These are phyloP conservation scores for Penicillium sp. DNA, from an alignment of 2,329 filamentous ascomycete genomes.

Conservation along the genomic window DNA sequence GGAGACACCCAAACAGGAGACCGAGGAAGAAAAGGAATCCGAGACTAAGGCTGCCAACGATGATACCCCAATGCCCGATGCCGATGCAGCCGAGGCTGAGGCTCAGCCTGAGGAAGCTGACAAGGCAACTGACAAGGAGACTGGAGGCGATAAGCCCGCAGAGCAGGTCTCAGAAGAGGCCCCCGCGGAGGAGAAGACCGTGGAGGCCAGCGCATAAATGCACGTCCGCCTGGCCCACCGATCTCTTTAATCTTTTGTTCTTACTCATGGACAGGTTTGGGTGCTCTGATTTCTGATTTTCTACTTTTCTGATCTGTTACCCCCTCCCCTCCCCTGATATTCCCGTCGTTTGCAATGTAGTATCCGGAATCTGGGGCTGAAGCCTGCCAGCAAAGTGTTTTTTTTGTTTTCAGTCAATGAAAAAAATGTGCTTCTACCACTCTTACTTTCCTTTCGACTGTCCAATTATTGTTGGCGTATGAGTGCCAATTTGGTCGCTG, in stretches of 20 bases:
- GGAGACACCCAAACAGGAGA: conserved; percentile 32
- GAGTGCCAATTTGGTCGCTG: too few relatives aligned
- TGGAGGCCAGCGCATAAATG: conserved; percentile 27
- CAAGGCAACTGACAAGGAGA: conserved; percentile 31
- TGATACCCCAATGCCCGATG: conserved; percentile 40
- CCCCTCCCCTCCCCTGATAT: conserved; percentile 3
- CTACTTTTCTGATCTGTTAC: conserved; percentile 8
- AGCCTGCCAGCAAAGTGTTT: background rate
- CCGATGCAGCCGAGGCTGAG: conserved; percentile 31
- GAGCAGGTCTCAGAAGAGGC: conserved; percentile 22
- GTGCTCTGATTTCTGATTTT: conserved; percentile 7
- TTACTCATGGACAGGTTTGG: conserved; percentile 9
- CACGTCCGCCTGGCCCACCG: background rate
- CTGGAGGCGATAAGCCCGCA: conserved; percentile 31
- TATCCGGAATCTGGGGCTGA: background rate
- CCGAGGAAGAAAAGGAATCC: conserved; percentile 34
- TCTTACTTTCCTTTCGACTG: conserved; percentile 2
- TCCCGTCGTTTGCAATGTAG: background rate
- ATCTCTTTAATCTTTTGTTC: conserved; percentile 2
- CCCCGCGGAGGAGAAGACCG: conserved; percentile 25
- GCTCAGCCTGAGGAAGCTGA: conserved; percentile 25
- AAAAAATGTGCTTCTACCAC: conserved; percentile 3
- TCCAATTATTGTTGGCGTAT: too few relatives aligned
- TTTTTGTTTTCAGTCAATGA: background rate
- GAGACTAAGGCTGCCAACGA: conserved; percentile 35